Evolutionary conservation across 495 filamentous ascomycete genomes (phyloP), one percentile per base, ranked within the genome.

Genomic region (Rhizodiscina lignyota): DNA sequence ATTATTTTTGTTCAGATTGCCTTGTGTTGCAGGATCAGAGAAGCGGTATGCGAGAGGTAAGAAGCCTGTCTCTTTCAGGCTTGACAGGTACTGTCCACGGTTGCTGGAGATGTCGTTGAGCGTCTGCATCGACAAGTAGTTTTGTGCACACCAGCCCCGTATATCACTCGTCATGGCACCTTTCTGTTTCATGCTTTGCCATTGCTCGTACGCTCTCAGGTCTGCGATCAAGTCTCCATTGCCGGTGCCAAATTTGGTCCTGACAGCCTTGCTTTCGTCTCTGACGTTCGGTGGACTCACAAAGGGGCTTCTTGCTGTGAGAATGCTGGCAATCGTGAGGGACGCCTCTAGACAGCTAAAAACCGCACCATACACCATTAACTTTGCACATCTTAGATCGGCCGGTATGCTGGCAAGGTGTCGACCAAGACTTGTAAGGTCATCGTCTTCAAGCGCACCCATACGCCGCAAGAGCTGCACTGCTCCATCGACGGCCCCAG

Each of bases 331-430:
- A 43, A 97, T 85, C n/a, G 79, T 83, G 37, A 96, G 63, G 42
- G 77, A 81, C 29, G 86, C 67, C 44, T 92, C 82, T 12, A 96
- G 72, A 44, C 84, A 93, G 15, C 79, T 78, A 49, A 97, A 96
- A 29, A 84, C 87, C 1, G 83, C 79, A 12, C 89, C 91, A 44
- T 91, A 93, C 12, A 97, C 83, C 71, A 97, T 80, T 5, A 97
- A 69, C 55, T 97, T 97, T 15, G 79, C 79, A 52, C 83, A 93
- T 8, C 91, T 74, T 18, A 97, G 62, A 43, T 97, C 89, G 1
- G 91, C 84, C 2, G 89, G 89, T 27, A 97, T 93, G 75, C 91
- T 79, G 24, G 85, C 74, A 6, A 97, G 60, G 57, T 96, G 87
- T 30, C 79, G 70, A 26, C 89, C 89, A 1, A 97, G 73, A 0